These are phyloP conservation scores for Fomitopsis schrenkii DNA, from an alignment of 1,284 basidiomycete species.

Conservation along the genomic window DNA sequence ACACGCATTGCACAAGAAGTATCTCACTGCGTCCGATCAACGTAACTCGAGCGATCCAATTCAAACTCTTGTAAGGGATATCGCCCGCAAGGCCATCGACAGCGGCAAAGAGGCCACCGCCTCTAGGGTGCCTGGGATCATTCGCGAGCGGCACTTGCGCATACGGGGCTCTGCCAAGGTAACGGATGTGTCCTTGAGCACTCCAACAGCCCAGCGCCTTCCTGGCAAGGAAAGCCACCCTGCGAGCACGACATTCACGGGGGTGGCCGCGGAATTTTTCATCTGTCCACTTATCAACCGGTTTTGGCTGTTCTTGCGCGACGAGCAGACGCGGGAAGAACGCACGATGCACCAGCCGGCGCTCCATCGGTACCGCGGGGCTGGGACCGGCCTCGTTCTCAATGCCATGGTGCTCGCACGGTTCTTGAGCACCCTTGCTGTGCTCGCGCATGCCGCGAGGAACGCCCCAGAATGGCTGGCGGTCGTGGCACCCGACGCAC, in stretches of 20 bases:
- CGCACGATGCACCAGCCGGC: slow-evolving; percentile 49
- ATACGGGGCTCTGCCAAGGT: slow-evolving; percentile 49
- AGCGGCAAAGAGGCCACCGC: slow-evolving; percentile 45
- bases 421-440: slow-evolving; percentile 70
- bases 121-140: slow-evolving; percentile 53
- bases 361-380: slow-evolving; percentile 57
- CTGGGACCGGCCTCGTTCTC: slow-evolving; percentile 79
- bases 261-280: slow-evolving; percentile 82
- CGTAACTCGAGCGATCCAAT: slow-evolving; percentile 32
- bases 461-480: slow-evolving; percentile 78
- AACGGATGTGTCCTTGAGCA: slow-evolving; percentile 33
- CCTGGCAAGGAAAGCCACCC: slow-evolving; percentile 18
- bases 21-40: slow-evolving; percentile 42
- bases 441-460: slow-evolving; percentile 80
- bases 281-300: slow-evolving; percentile 85
- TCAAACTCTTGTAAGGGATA: slow-evolving; percentile 51
- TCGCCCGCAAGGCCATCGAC: slow-evolving; percentile 57
- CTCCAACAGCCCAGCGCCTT: slow-evolving; percentile 6
- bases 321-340: slow-evolving; percentile 72
- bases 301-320: slow-evolving; percentile 87
- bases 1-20: slow-evolving; percentile 63
- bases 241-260: slow-evolving; percentile 50
- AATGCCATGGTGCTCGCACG: slow-evolving; percentile 72
- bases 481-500: slow-evolving; percentile 73
- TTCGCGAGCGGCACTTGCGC: slow-evolving; percentile 73